Evolutionary conservation across 1,284 basidiomycete genomes (phyloP).

Genomic region (Phenoliferia sp.): DNA sequence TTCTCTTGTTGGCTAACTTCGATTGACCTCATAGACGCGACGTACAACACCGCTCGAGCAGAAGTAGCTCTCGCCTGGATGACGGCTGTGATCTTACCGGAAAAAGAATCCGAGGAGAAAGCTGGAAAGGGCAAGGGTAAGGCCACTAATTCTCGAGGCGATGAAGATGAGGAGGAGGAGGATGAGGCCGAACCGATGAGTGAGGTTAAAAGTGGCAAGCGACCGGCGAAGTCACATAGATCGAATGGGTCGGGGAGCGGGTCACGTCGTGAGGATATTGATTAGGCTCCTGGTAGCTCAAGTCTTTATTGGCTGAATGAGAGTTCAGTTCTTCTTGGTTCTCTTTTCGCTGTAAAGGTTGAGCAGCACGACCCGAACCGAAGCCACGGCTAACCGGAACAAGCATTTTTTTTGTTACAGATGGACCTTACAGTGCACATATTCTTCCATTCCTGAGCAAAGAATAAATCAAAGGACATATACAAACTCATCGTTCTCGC

Average conservation of each 20-base stretch:
- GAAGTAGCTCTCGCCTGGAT: constrained; percentile 76
- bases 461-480: neutral
- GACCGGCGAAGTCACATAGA: neutral
- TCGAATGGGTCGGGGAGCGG: neutral
- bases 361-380: too few species aligned
- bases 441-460: too few species aligned
- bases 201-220: neutral
- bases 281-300: too few species aligned
- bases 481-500: constrained; percentile 38
- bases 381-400: too few species aligned
- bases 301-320: too few species aligned
- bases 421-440: too few species aligned
- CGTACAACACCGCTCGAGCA: constrained; percentile 72
- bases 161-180: neutral
- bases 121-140: constrained; percentile 11
- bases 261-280: neutral
- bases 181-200: neutral
- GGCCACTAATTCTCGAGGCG: neutral
- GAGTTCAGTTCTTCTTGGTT: too few species aligned
- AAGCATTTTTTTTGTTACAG: too few species aligned
- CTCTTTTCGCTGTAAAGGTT: too few species aligned
- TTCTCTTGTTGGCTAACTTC: neutral
- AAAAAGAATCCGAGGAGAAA: constrained; percentile 50
- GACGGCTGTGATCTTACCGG: constrained; percentile 65
- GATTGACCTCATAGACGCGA: constrained; percentile 43